Percentiles rank a stretch among this genome's conserved stretches.
phyloP scores from a whole-genome alignment of 23 red algal species.

The Gracilaria gracilis region DNA sequence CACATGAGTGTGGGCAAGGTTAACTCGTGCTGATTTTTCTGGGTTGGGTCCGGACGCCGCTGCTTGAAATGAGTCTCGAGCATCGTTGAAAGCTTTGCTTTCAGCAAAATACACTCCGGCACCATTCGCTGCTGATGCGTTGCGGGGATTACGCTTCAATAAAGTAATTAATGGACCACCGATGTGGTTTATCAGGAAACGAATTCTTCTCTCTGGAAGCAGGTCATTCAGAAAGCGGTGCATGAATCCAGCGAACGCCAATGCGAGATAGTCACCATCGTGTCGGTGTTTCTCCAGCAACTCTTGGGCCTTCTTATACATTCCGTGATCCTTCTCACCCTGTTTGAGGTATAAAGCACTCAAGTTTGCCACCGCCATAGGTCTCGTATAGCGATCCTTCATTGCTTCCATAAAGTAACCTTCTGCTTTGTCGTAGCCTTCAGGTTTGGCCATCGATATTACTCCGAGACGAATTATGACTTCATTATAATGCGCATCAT shows the following conservation, averaged over 20 bases:
- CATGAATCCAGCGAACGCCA: conserved; percentile 65
- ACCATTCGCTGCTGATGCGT: conserved; percentile 66
- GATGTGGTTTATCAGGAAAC: conserved; percentile 69
- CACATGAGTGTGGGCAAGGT: conserved; percentile 69
- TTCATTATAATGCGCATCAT: conserved; percentile 51
- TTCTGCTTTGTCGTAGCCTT: conserved; percentile 58
- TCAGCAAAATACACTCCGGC: conserved; percentile 80
- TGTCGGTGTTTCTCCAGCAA: conserved; percentile 51
- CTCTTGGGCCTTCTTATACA: conserved; percentile 52
- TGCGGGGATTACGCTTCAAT: conserved; percentile 54
- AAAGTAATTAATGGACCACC: conserved; percentile 44
- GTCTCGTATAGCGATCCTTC: conserved; percentile 33
- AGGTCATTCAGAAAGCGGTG: conserved; percentile 64
- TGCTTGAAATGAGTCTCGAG: conserved; percentile 63
- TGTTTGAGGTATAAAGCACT: conserved; percentile 43
- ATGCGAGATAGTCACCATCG: conserved; percentile 65
- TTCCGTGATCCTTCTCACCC: conserved; percentile 26
- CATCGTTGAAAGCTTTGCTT: conserved; percentile 53
- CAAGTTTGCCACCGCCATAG: conserved; percentile 45
- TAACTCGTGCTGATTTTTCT: conserved; percentile 47
- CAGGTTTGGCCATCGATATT: conserved; percentile 40
- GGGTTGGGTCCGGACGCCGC: conserved; percentile 40
- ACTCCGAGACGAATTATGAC: conserved; percentile 51
- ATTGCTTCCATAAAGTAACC: conserved; percentile 47
- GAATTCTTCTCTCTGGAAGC: conserved; percentile 51